Conservation (phyloP, 768 basidiomycete genomes). For the Tubosaeta sp. region DNA sequence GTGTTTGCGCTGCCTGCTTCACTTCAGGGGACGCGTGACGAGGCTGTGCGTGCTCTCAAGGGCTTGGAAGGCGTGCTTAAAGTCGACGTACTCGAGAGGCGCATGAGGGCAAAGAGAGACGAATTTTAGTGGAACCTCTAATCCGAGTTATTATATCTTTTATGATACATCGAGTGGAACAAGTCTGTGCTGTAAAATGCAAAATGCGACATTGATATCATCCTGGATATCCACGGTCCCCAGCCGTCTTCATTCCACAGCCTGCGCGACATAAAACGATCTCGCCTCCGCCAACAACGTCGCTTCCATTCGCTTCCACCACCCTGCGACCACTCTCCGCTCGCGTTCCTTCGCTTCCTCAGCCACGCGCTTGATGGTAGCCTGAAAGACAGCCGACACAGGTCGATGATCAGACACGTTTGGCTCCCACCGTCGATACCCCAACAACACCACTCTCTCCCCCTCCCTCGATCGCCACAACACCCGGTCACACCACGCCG, state of each 20-base stretch:
- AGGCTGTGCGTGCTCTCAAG: slow-evolving; percentile 14
- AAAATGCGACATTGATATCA: background rate
- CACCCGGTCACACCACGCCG: slow-evolving; percentile 97
- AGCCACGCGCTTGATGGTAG: slow-evolving; percentile 71
- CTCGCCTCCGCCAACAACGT: slow-evolving; percentile 28
- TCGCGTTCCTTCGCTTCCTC: slow-evolving; percentile 53
- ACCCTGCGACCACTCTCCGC: slow-evolving; percentile 50
- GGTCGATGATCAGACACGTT: slow-evolving; percentile 91
- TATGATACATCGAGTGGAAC: background rate
- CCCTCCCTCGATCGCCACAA: slow-evolving; percentile 65
- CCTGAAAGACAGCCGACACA: slow-evolving; percentile 71
- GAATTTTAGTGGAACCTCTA: slow-evolving; percentile 15
- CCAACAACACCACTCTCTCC: slow-evolving; percentile 56
- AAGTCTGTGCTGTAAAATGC: background rate
- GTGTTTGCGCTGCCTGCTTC: slow-evolving; percentile 12
- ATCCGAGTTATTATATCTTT: background rate
- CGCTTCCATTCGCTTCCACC: slow-evolving; percentile 43
- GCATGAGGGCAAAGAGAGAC: slow-evolving; percentile 22
- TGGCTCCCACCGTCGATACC: slow-evolving; percentile 79
- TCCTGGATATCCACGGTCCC: background rate
- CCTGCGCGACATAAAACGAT: slow-evolving; percentile 34
- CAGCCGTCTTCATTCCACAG: slow-evolving; percentile 18
- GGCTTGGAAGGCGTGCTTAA: slow-evolving; percentile 16
- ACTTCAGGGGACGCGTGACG: slow-evolving; percentile 1
- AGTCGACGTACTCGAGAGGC: slow-evolving; percentile 22